Base-by-base conservation (phyloP, 805 yeast species). In the Wickerhamomyces subpelliculosus region DNA sequence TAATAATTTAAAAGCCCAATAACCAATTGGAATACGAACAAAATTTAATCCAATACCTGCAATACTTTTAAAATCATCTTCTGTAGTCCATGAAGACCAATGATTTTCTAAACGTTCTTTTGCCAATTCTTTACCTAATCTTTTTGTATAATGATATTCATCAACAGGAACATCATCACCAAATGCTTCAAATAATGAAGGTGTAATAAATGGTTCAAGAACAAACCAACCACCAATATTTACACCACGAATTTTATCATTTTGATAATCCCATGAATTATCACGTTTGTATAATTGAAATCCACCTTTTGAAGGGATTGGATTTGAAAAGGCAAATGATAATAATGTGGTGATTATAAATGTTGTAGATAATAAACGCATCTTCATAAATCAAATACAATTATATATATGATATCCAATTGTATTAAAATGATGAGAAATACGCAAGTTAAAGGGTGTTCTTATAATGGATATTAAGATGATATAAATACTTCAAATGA, bases 201-300 rank as follows among this genome's bases (percentile, higher is more conserved):
- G 96, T 1, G 87, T 83, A 54, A 87, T 87, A 60, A 71, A 86
- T 2, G 96, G 87, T 61, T 87, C 96, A 31, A 87, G 62, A 2
- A 87, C 87, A 36, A 87, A 70, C 96, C 96, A 87, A 33, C 95
- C 95, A 45, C 96, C 96, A 24, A 87, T 62, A 54, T 83, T 82
- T 35, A 87, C 87, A 50, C 96, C 96, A 30, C 72, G 57, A 19
- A 54, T 36, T 21, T 37, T 41, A 12, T 32, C 41, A 17, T 19
- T 33, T 8, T 39, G 36, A 36, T 54, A 53, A 37, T 48, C 45
- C 48, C 51, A 53, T 8, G 43, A 36, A 8, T n/a, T 2, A 4
- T 36, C 14, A 27, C 35, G 22, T 27, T 54, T 42, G 30, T 45
- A 43, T 34, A 52, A 40, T 36, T 51, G 57, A 4, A 41, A 23